phyloP scores from a whole-genome alignment of 1,284 basidiomycete genomes.

The Trichosporon sp. region DNA sequence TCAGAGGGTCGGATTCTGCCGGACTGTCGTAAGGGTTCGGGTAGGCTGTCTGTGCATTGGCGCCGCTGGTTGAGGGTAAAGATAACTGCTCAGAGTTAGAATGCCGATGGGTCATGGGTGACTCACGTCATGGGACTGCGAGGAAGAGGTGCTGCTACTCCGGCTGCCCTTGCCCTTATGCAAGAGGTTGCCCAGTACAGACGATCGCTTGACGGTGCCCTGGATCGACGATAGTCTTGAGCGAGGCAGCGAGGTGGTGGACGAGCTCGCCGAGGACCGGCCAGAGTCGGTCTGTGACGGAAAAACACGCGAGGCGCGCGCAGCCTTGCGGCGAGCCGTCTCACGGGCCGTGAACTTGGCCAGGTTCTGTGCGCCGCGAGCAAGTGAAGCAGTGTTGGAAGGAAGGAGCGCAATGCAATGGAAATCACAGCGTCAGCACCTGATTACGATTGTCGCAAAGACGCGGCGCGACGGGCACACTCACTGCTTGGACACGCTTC shows the following conservation, averaged over 20 bases:
- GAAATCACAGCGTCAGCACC: conserved; percentile 22
- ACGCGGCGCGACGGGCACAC: conserved; percentile 21
- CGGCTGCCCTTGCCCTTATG: conserved; percentile 30
- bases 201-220: conserved; percentile 34
- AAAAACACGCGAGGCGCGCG: conserved; percentile 41
- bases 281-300: conserved; percentile 32
- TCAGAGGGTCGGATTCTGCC: conserved; percentile 7
- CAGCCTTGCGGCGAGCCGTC: conserved; percentile 49
- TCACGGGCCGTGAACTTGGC: conserved; percentile 53
- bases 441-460: neutral
- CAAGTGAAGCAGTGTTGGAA: neutral
- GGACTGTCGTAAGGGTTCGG: conserved; percentile 40
- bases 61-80: neutral
- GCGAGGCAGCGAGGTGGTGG: conserved; percentile 29
- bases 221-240: conserved; percentile 27
- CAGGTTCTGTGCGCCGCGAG: conserved; percentile 44
- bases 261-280: conserved; percentile 32
- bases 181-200: conserved; percentile 38
- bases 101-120: conserved; percentile 7
- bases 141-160: conserved; percentile 12
- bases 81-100: conserved; percentile 4
- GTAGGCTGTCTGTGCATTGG: conserved; percentile 27
- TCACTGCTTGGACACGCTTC: conserved; percentile 51
- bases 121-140: conserved; percentile 35
- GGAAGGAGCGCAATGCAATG: neutral